Evolutionary conservation across 1,139 yeast species (phyloP), one percentile per base, ranked within the genome.

Genomic region (Debaryomycetaceae sp.): DNA sequence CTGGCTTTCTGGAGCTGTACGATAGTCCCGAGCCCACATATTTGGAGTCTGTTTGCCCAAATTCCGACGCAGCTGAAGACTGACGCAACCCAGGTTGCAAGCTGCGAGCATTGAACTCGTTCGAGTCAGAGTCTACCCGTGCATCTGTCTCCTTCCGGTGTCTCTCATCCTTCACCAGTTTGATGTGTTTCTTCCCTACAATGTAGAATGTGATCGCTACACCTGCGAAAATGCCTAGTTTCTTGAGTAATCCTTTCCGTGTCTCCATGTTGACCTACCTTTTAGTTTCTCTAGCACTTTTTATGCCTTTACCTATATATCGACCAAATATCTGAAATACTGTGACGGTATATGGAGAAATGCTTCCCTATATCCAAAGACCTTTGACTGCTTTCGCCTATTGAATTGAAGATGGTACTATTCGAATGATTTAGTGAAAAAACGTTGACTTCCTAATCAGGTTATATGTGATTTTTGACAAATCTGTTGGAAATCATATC

Each of bases 11-110:
- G 29, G 78, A 66, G 62, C 75, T 47, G 65, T 81, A 81, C 36
- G 87, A 75, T 36, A 65, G 64, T 1, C 87, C 87, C 1, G 82
- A 71, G 5, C 88, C 91, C 48, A 81, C 85, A 53, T 73, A 85
- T 50, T 75, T 78, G 41, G 83, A 78, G 45, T 78, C 78, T 46
- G 89, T 61, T 11, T 49, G 34, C 6, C 30, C 47, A 28, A 49
- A 31, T 22, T 56, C 63, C 13, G 17, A 14, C 3, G 38, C 56
- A 55, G 42, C 61, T 50, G 38, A 57, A 51, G 15, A 52, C 54
- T n/a, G 62, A 66, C 72, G 72, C 37, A 63, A 58, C 1, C 77
- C 77, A 6, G 72, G 74, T 41, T 65, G 54, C 41, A 48, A 53
- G n/a, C 56, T 50, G 13, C 48, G 47, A 17, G 53, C 43, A 7